Conservation (phyloP, 495 filamentous ascomycete species). For the Podospora pseudocomata region DNA sequence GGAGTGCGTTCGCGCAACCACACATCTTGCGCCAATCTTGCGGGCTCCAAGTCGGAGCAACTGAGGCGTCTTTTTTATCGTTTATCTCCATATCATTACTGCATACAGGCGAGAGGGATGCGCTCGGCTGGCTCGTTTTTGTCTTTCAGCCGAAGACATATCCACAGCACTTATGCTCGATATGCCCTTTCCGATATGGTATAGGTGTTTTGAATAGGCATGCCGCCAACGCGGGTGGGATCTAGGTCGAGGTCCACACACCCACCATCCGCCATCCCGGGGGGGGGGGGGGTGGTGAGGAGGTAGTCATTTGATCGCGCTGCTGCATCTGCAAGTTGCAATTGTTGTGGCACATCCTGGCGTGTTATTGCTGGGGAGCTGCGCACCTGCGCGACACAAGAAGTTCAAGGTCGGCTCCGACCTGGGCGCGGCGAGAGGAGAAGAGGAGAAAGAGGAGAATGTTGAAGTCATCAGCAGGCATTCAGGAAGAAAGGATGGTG, state of each 20-base stretch:
- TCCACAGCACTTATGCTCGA: neutral
- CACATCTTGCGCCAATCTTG: neutral
- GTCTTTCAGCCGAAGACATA: neutral
- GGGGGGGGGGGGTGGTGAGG: conserved; percentile 15
- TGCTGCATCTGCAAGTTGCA: conserved; percentile 34
- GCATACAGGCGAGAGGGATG: neutral
- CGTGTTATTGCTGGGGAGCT: conserved; percentile 7
- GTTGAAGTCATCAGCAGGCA: neutral
- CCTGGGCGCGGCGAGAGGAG: neutral
- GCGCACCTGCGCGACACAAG: conserved; percentile 16
- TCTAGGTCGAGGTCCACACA: conserved; percentile 9
- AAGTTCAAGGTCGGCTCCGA: neutral
- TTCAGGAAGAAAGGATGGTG: neutral
- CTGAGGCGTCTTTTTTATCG: neutral
- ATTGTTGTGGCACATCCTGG: conserved; percentile 23
- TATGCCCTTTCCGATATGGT: neutral
- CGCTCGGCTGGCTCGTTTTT: neutral
- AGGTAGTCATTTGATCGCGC: conserved; percentile 31
- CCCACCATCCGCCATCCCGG: neutral
- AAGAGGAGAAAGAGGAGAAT: neutral
- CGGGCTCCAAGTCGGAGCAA: neutral
- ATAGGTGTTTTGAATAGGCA: neutral
- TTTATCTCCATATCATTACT: neutral
- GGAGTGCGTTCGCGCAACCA: neutral
- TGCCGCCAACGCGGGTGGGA: neutral